phyloP scores from a whole-genome alignment of 1,284 basidiomycete species.

The Austroboletus rostrupii region DNA sequence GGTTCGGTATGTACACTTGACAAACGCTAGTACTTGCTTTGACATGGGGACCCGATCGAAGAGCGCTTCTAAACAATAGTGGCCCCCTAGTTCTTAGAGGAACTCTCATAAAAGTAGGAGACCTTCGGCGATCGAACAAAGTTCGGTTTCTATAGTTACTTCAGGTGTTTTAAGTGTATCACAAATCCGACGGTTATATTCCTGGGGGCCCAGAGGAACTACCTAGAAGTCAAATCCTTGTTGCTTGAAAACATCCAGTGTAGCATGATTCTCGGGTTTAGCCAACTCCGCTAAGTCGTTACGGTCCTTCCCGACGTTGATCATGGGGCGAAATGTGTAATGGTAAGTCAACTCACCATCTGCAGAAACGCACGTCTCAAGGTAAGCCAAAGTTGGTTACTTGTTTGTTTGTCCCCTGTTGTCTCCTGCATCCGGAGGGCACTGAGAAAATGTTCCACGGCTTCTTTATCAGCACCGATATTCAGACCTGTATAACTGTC shows the following conservation, averaged over 20 bases:
- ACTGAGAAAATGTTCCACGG: slow-evolving; percentile 93
- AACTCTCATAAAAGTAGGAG: too few species aligned
- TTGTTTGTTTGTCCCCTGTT: slow-evolving; percentile 61
- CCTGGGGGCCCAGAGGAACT: slow-evolving; percentile 4
- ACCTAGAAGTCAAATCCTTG: slow-evolving; percentile 84
- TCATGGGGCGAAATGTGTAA: neutral
- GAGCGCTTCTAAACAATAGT: too few species aligned
- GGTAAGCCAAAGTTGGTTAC: slow-evolving; percentile 90
- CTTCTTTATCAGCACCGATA: slow-evolving; percentile 93
- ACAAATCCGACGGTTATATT: neutral
- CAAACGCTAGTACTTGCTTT: too few species aligned
- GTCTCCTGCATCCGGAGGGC: slow-evolving; percentile 80
- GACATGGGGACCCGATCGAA: too few species aligned
- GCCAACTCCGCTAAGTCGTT: slow-evolving; percentile 61
- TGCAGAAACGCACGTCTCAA: slow-evolving; percentile 78
- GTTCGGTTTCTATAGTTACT: too few species aligned
- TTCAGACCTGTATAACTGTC: slow-evolving; percentile 66
- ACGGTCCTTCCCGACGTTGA: slow-evolving; percentile 43
- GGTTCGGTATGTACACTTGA: too few species aligned
- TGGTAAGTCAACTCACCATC: slow-evolving; percentile 55
- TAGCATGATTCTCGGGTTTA: slow-evolving; percentile 46
- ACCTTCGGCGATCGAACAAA: too few species aligned
- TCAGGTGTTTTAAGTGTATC: neutral
- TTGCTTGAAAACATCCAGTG: slow-evolving; percentile 65
- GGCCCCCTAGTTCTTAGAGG: too few species aligned